phyloP scores from a whole-genome alignment of 116 monocot genomes.

The Dioscorea cayenensis region DNA sequence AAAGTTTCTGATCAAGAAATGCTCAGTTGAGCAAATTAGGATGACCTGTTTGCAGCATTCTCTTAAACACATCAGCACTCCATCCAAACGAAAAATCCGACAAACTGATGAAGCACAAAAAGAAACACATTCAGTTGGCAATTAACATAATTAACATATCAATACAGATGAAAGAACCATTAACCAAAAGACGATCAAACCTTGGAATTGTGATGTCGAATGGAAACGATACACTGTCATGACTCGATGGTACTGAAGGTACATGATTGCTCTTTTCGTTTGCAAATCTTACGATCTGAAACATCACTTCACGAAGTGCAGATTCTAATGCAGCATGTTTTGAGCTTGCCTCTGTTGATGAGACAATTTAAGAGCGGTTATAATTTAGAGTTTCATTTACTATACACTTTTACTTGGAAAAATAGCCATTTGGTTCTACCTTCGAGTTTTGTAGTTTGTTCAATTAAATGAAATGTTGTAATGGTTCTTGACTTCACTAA shows the following conservation, averaged over 20 bases:
- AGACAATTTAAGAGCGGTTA: conserved; percentile 20
- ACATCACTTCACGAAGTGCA: conserved; percentile 70
- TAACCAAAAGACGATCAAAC: conserved; percentile 15
- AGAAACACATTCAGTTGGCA: not conserved
- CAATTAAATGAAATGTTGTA: conserved; percentile 41
- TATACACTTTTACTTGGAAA: no score
- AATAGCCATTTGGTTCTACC: no score
- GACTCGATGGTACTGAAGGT: conserved; percentile 64
- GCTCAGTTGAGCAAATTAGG: conserved; percentile 52
- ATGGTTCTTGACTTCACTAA: conserved; percentile 49
- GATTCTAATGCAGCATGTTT: conserved; percentile 58
- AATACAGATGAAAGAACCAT: not conserved
- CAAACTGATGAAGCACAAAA: conserved; percentile 44
- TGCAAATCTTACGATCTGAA: conserved; percentile 94
- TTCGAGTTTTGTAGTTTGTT: conserved; percentile 11
- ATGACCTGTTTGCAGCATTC: conserved; percentile 86
- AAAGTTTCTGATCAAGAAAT: not conserved
- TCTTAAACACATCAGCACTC: conserved; percentile 73
- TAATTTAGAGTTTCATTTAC: not conserved
- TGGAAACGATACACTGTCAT: conserved; percentile 70
- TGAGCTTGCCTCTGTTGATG: conserved; percentile 47
- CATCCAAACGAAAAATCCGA: conserved; percentile 89
- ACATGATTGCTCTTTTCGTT: conserved; percentile 94
- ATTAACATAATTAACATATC: conserved; percentile 3
- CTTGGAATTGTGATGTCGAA: conserved; percentile 86